These are phyloP conservation scores for Elsinoe batatas DNA, from an alignment of 2,329 filamentous ascomycete species.

Conservation along the genomic window DNA sequence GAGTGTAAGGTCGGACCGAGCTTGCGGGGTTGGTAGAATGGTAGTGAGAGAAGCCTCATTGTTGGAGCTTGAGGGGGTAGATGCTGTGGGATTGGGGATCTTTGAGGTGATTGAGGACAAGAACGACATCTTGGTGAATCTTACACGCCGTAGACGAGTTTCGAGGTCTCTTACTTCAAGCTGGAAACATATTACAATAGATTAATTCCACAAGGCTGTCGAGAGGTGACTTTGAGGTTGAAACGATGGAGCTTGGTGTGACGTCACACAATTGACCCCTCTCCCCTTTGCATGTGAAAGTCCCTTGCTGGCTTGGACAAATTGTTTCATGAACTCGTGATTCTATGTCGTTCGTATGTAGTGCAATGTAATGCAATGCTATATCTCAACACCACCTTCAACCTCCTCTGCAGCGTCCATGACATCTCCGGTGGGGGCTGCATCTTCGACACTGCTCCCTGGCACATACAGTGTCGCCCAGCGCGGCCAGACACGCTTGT, in stretches of 20 bases:
- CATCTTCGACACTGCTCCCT: not conserved
- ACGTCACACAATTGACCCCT: not conserved
- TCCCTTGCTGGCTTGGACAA: not conserved
- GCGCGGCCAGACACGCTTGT: constrained; percentile 54
- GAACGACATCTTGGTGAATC: not conserved
- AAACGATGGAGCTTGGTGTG: not conserved
- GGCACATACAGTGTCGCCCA: constrained; percentile 39
- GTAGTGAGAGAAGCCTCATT: constrained; percentile 35
- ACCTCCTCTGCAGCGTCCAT: not conserved
- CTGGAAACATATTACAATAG: not conserved
- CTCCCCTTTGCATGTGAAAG: not conserved
- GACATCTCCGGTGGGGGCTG: not conserved
- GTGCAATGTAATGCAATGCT: no score
- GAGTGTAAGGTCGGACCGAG: constrained; percentile 36
- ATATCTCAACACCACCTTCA: not conserved
- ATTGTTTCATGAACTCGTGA: not conserved
- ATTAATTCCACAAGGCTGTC: not conserved
- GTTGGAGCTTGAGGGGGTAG: constrained; percentile 11
- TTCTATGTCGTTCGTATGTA: not conserved
- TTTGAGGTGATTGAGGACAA: constrained; percentile 3
- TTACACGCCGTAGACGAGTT: not conserved
- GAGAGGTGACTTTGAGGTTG: not conserved
- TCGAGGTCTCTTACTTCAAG: no score
- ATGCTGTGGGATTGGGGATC: not conserved
- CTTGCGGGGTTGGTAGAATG: constrained; percentile 33